A percentile compares a stretch with the other conserved stretches of the same genome.
These are phyloP conservation scores for Lentinula boryana DNA, from an alignment of 768 basidiomycete genomes.

Conservation along the genomic window DNA sequence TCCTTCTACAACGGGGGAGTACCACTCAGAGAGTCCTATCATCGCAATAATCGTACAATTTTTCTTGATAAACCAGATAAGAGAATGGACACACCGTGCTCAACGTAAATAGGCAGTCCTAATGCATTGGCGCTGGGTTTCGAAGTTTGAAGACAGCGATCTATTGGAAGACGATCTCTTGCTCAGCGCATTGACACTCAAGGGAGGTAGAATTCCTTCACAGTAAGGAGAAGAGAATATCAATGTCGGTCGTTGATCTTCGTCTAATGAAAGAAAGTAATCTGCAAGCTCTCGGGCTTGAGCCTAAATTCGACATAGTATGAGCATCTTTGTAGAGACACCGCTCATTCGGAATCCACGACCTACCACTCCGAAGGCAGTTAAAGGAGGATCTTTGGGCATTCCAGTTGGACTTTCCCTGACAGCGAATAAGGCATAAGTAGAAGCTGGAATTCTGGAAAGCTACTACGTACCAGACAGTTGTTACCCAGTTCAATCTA, in stretches of 20 bases:
- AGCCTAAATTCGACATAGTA: slow-evolving; percentile 23
- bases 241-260: slow-evolving; percentile 23
- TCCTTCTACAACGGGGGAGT: slow-evolving; percentile 58
- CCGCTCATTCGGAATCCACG: background rate
- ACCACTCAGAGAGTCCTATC: slow-evolving; percentile 73
- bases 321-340: background rate
- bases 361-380: slow-evolving; percentile 40
- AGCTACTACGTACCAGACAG: slow-evolving; percentile 30
- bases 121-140: slow-evolving; percentile 58
- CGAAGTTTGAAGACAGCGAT: slow-evolving; percentile 84
- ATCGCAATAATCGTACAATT: background rate
- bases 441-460: background rate
- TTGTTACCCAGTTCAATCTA: slow-evolving; percentile 43
- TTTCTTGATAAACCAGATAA: background rate
- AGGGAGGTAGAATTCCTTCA: slow-evolving; percentile 23
- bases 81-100: slow-evolving; percentile 52
- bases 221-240: slow-evolving; percentile 74
- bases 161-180: slow-evolving; percentile 26
- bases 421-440: background rate
- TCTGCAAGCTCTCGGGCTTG: slow-evolving; percentile 49
- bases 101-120: slow-evolving; percentile 64
- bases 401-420: slow-evolving; percentile 39
- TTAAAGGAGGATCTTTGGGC: slow-evolving; percentile 45
- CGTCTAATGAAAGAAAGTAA: slow-evolving; percentile 39
- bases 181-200: background rate